A percentile compares a stretch with the other conserved stretches of the same genome.
phyloP scores from a whole-genome alignment of 805 yeast genomes.

The Kockiozyma suomiensis region DNA sequence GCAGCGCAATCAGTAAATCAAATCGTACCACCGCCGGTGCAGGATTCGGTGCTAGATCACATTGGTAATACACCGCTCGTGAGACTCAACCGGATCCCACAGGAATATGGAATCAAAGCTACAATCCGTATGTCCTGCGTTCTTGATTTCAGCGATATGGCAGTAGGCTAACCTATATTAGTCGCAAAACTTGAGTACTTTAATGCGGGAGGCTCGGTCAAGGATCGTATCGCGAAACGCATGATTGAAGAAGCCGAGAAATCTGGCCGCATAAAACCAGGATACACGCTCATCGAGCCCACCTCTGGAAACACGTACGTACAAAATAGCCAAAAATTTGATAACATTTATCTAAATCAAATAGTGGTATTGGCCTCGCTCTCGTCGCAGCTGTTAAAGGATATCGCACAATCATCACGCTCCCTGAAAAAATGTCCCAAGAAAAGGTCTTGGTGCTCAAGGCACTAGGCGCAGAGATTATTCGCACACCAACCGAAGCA shows the following conservation, averaged over 20 bases:
- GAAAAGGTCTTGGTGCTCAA: constrained; percentile 86
- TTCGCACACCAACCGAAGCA: constrained; percentile 89
- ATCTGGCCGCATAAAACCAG: constrained; percentile 78
- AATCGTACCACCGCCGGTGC: constrained; percentile 44
- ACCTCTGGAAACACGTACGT: constrained; percentile 77
- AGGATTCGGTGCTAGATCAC: constrained; percentile 64
- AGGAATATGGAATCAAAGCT: constrained; percentile 73
- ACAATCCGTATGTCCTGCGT: constrained; percentile 36
- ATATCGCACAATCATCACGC: constrained; percentile 80
- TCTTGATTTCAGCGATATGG: background rate
- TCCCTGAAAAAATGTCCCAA: constrained; percentile 91
- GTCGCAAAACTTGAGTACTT: constrained; percentile 79
- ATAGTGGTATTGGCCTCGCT: constrained; percentile 78
- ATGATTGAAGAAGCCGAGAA: constrained; percentile 87
- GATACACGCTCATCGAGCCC: constrained; percentile 78
- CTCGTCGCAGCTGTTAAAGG: constrained; percentile 85
- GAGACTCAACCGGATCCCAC: constrained; percentile 73
- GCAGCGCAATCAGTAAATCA: background rate
- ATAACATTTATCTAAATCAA: background rate
- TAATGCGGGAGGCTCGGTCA: constrained; percentile 89
- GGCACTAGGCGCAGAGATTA: constrained; percentile 88
- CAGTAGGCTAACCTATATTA: constrained; percentile 39
- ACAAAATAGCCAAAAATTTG: background rate
- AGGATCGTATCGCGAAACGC: constrained; percentile 83
- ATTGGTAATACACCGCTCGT: constrained; percentile 87